These are phyloP conservation scores for Cryptosporidium baileyi DNA, from an alignment of 169 alveolate species.

Conservation along the genomic window DNA sequence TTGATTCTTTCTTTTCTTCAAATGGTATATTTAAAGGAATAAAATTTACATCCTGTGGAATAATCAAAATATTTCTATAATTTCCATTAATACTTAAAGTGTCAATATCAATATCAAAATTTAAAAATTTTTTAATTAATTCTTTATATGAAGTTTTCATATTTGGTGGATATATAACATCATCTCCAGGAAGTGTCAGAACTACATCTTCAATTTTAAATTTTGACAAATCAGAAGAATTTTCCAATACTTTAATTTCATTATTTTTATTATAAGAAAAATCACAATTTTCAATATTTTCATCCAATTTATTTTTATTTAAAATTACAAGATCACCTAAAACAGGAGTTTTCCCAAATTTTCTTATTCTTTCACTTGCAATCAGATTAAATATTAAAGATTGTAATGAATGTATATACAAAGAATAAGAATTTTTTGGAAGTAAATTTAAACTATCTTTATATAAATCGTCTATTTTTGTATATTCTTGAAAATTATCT, in stretches of 20 bases:
- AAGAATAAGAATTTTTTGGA: conserved; percentile 84
- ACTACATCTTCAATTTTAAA: conserved; percentile 87
- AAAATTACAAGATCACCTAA: conserved; percentile 79
- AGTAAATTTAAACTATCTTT: conserved; percentile 81
- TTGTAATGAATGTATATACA: conserved; percentile 92
- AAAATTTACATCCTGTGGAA: conserved; percentile 78
- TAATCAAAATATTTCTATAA: conserved; percentile 82
- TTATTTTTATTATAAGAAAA: background rate
- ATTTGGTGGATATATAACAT: conserved; percentile 79
- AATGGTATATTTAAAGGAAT: conserved; percentile 71
- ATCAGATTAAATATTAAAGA: conserved; percentile 88
- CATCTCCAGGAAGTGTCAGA: conserved; percentile 91
- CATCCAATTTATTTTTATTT: conserved; percentile 75
- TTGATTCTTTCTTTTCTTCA: conserved; percentile 73
- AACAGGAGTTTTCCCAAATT: conserved; percentile 82
- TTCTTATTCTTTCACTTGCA: conserved; percentile 85
- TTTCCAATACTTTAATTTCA: conserved; percentile 76
- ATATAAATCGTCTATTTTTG: conserved; percentile 69
- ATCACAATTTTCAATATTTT: conserved; percentile 68
- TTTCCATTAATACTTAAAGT: conserved; percentile 80
- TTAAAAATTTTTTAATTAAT: conserved; percentile 74
- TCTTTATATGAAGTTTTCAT: conserved; percentile 63
- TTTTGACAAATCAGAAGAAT: conserved; percentile 80
- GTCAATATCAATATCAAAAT: conserved; percentile 74
- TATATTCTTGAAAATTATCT: conserved; percentile 72